Evolutionary conservation across 306 rosid species (phyloP).

Genomic region (Abrus pulchellus): DNA sequence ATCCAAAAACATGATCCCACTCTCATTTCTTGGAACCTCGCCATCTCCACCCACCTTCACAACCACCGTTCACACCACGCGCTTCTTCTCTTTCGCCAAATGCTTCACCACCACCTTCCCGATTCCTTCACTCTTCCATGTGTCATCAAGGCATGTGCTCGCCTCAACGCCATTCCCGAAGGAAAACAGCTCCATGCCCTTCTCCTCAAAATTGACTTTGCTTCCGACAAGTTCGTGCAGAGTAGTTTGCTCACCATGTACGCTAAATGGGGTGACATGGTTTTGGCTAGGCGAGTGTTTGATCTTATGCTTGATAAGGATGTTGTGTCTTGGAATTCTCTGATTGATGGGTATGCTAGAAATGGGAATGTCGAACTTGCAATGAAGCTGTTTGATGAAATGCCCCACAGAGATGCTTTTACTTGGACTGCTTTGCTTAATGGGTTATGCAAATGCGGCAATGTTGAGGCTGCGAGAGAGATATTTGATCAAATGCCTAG

Average conservation of each 20-base stretch:
- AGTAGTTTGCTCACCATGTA: slow-evolving; percentile 68
- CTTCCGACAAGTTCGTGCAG: slow-evolving; percentile 64
- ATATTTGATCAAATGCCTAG: slow-evolving; percentile 64
- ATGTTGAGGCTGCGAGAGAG: slow-evolving; percentile 58
- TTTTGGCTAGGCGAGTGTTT: slow-evolving; percentile 56
- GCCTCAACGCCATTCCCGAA: slow-evolving; percentile 54
- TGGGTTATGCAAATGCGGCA: slow-evolving; percentile 63
- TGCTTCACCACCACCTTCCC: slow-evolving; percentile 53
- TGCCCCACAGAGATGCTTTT: slow-evolving; percentile 61
- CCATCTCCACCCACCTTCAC: slow-evolving; percentile 57
- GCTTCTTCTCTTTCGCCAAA: slow-evolving; percentile 49
- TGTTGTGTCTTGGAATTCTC: slow-evolving; percentile 61
- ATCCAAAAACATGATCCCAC: slow-evolving; percentile 61
- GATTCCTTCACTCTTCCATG: slow-evolving; percentile 63
- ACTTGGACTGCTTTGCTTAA: slow-evolving; percentile 66
- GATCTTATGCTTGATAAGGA: slow-evolving; percentile 58
- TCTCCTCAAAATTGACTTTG: slow-evolving; percentile 60
- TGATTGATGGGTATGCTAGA: slow-evolving; percentile 65
- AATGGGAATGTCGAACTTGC: slow-evolving; percentile 60
- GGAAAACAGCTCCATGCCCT: slow-evolving; percentile 69
- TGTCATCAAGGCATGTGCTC: slow-evolving; percentile 66
- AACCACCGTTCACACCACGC: slow-evolving; percentile 64
- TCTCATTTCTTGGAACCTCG: slow-evolving; percentile 58
- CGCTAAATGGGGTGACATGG: slow-evolving; percentile 66
- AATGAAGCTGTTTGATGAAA: slow-evolving; percentile 57